A percentile compares a stretch with the other conserved stretches of the same genome.
Conservation (phyloP, 768 basidiomycete species). For the Boletus rufocinnamomeus region DNA sequence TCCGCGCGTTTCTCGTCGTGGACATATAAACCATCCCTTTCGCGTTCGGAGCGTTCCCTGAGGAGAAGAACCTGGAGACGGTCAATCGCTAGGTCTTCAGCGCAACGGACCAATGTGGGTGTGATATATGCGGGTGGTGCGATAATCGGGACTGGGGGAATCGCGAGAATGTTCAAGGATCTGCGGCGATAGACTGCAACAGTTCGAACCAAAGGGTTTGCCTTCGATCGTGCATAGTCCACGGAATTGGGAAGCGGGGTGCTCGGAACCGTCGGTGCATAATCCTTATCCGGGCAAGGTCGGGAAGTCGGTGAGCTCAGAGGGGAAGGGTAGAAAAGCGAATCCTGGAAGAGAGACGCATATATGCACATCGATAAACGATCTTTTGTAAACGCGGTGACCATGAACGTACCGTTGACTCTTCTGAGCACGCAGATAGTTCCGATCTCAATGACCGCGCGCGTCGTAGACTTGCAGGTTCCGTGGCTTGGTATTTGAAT, state of each 20-base stretch:
- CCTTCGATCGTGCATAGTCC: constrained; percentile 24
- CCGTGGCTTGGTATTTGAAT: constrained; percentile 27
- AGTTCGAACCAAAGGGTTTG: constrained; percentile 29
- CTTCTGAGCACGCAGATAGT: constrained; percentile 12
- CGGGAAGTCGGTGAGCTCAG: constrained; percentile 3
- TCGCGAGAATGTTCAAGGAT: constrained; percentile 2
- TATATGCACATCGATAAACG: constrained; percentile 7
- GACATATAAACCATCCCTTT: constrained; percentile 35
- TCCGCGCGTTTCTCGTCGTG: constrained; percentile 14
- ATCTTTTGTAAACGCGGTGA: background rate
- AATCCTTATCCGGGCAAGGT: constrained; percentile 2
- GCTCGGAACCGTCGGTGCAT: constrained; percentile 25
- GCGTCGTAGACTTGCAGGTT: constrained; percentile 44
- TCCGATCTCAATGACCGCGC: constrained; percentile 42
- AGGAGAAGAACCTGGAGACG: constrained; percentile 43
- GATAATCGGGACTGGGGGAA: constrained; percentile 49
- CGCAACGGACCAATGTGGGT: constrained; percentile 27
- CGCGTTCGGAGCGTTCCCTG: constrained; percentile 42
- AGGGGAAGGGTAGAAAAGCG: constrained; percentile 7
- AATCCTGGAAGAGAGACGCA: constrained; percentile 12
- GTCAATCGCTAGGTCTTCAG: constrained; percentile 46
- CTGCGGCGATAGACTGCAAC: constrained; percentile 5
- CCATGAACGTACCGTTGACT: constrained; percentile 11
- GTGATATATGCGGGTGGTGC: constrained; percentile 48
- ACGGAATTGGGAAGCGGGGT: constrained; percentile 30